phyloP scores from a whole-genome alignment of 768 basidiomycete genomes.

The Boletus sensibilis region DNA sequence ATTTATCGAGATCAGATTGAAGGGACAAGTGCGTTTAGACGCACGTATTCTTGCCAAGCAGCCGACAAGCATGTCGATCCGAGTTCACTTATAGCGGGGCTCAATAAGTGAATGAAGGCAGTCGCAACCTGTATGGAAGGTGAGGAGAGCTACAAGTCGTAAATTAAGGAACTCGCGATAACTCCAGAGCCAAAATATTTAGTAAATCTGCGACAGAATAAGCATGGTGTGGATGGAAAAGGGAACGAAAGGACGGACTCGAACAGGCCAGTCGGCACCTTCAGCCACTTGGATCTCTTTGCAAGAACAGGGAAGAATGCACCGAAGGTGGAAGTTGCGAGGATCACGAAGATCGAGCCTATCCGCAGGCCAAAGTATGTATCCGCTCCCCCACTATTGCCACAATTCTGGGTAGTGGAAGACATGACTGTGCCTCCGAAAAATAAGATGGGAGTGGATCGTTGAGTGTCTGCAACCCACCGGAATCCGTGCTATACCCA shows the following conservation, averaged over 20 bases:
- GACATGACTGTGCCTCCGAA: conserved; percentile 20
- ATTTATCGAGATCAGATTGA: background rate
- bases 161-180: conserved; percentile 52
- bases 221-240: background rate
- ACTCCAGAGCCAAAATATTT: conserved; percentile 92
- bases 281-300: conserved; percentile 47
- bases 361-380: conserved; percentile 55
- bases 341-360: conserved; percentile 73
- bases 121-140: conserved; percentile 67
- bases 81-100: conserved; percentile 72
- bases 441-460: background rate
- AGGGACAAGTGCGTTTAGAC: conserved; percentile 20
- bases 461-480: background rate
- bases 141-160: background rate
- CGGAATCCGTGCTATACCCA: background rate
- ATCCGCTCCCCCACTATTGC: conserved; percentile 50
- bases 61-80: conserved; percentile 64
- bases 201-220: conserved; percentile 54
- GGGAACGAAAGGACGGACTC: conserved; percentile 51
- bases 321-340: conserved; percentile 56
- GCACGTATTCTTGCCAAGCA: conserved; percentile 74
- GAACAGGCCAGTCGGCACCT: conserved; percentile 43
- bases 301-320: conserved; percentile 74
- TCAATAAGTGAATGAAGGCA: conserved; percentile 81
- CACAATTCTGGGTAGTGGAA: conserved; percentile 37